Conservation (phyloP, 176 grass and related monocot species). For the Leersia perrieri region DNA sequence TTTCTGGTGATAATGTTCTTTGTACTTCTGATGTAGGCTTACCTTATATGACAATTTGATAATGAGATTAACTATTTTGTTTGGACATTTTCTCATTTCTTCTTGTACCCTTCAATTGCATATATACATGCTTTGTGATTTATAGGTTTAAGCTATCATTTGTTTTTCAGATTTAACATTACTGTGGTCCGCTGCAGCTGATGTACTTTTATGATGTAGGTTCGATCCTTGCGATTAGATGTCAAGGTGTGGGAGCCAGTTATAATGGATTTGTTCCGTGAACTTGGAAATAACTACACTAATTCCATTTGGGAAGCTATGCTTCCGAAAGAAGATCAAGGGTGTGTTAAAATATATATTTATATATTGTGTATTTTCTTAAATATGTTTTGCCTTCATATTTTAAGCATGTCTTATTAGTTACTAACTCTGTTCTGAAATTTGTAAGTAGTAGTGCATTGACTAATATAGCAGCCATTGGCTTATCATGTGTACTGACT, state of each 20-base stretch:
- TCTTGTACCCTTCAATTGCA: not conserved
- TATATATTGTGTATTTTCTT: not conserved
- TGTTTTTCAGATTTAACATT: constrained; percentile 13
- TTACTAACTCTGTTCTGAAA: not conserved
- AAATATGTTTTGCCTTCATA: not conserved
- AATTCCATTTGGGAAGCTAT: constrained; percentile 97
- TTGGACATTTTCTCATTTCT: constrained; percentile 5
- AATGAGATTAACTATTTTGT: not conserved
- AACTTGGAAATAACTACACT: constrained; percentile 76
- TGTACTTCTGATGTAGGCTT: not conserved
- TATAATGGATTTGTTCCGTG: constrained; percentile 81
- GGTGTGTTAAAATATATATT: constrained; percentile 47
- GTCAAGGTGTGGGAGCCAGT: constrained; percentile 94
- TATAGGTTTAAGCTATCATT: constrained; percentile 3
- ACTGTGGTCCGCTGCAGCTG: not conserved
- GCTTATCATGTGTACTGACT: constrained; percentile 12
- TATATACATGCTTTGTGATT: constrained; percentile 9
- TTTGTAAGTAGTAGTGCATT: constrained; percentile 17
- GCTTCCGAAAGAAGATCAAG: constrained; percentile 72
- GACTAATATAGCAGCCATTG: constrained; percentile 1
- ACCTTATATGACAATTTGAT: constrained; percentile 7
- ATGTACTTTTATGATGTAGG: constrained; percentile 56
- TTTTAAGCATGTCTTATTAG: constrained; percentile 14
- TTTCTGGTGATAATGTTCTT: not conserved
- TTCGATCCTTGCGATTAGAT: constrained; percentile 87